phyloP scores from a whole-genome alignment of 495 filamentous ascomycete species.

The Penicillium atrosanguineum region DNA sequence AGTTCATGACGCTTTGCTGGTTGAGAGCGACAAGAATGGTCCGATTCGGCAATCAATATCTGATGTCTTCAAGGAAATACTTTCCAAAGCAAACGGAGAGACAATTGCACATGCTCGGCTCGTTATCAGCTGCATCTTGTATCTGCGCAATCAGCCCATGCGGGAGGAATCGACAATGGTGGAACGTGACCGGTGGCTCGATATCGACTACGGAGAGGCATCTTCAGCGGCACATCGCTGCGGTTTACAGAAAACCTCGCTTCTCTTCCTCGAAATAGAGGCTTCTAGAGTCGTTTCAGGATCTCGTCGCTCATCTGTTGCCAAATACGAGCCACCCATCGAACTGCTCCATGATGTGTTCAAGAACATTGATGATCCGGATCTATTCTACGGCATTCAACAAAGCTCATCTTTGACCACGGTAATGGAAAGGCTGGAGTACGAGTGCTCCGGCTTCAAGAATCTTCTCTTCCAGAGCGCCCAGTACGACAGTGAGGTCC shows the following conservation, averaged over 20 bases:
- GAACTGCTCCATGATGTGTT: slow-evolving; percentile 77
- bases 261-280: slow-evolving; percentile 78
- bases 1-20: slow-evolving; percentile 69
- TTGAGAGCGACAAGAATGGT: slow-evolving; percentile 38
- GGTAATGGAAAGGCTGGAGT: slow-evolving; percentile 81
- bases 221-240: slow-evolving; percentile 76
- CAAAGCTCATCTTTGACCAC: slow-evolving; percentile 71
- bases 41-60: slow-evolving; percentile 41
- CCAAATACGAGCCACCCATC: slow-evolving; percentile 56
- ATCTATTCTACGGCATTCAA: slow-evolving; percentile 91
- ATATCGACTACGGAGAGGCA: slow-evolving; percentile 70
- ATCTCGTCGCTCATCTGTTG: slow-evolving; percentile 65
- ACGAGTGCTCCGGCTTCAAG: slow-evolving; percentile 84
- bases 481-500: slow-evolving; percentile 82
- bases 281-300: slow-evolving; percentile 50
- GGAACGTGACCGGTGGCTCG: slow-evolving; percentile 81
- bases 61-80: slow-evolving; percentile 36
- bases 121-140: slow-evolving; percentile 79
- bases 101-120: slow-evolving; percentile 52
- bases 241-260: slow-evolving; percentile 80
- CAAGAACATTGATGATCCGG: slow-evolving; percentile 88
- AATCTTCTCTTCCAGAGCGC: slow-evolving; percentile 88
- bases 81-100: slow-evolving; percentile 28
- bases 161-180: slow-evolving; percentile 71
- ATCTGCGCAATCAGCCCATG: slow-evolving; percentile 78